Evolutionary conservation across 169 alveolate genomes (phyloP).

Genomic region (Neospora caninum): DNA sequence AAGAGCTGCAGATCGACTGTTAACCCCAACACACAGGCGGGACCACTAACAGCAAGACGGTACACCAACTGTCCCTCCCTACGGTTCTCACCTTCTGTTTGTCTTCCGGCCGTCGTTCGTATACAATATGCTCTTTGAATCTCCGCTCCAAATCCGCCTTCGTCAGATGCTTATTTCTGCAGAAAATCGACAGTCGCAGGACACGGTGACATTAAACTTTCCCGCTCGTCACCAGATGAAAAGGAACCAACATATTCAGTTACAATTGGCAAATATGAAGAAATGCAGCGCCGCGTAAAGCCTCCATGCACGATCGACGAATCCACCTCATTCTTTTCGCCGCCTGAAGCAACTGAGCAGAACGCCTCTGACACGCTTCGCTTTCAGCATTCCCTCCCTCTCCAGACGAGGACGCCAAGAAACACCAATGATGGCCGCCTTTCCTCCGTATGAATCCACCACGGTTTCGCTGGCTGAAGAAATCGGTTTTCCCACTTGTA

Average conservation of each 20-base stretch:
- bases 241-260: background rate
- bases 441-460: no score
- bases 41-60: background rate
- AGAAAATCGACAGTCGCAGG: background rate
- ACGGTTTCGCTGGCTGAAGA: no score
- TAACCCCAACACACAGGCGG: background rate
- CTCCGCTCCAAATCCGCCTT: constrained; percentile 58
- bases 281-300: background rate
- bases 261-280: background rate
- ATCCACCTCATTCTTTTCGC: no score
- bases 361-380: no score
- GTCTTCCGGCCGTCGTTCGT: constrained; percentile 61
- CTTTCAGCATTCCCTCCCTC: no score
- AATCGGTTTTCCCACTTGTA: no score
- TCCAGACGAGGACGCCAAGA: no score
- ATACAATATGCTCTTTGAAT: constrained; percentile 54
- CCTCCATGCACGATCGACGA: background rate
- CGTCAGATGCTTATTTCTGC: constrained; percentile 53
- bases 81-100: constrained; percentile 29
- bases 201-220: background rate
- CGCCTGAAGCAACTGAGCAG: no score
- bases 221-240: no score
- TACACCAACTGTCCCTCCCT: background rate
- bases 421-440: no score
- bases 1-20: background rate